Evolutionary conservation across 108 stramenopile genomes (phyloP).

Genomic region (Parietichytrium sp.): DNA sequence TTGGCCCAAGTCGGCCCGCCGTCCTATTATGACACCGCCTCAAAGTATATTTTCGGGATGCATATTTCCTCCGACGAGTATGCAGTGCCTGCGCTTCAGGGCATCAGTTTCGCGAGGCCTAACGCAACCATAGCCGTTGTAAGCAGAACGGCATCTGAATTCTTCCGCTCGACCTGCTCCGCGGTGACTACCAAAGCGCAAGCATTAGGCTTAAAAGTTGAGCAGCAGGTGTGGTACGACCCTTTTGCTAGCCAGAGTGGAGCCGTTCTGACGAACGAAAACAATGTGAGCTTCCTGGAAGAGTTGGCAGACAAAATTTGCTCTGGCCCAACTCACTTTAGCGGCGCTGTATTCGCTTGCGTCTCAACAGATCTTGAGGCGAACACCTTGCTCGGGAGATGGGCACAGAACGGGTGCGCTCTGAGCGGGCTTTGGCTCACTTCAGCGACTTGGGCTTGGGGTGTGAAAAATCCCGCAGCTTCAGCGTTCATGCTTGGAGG

Average conservation of each 20-base stretch:
- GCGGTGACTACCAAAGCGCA: slow-evolving; percentile 45
- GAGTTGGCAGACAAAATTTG: slow-evolving; percentile 53
- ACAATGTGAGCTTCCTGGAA: slow-evolving; percentile 49
- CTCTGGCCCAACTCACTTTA: slow-evolving; percentile 19
- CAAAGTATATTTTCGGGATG: slow-evolving; percentile 65
- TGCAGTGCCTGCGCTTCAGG: slow-evolving; percentile 45
- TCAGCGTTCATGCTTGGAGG: slow-evolving; percentile 58
- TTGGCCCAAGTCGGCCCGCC: slow-evolving; percentile 64
- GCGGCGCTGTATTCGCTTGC: slow-evolving; percentile 48
- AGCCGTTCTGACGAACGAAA: slow-evolving; percentile 46
- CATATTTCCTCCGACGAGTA: slow-evolving; percentile 62
- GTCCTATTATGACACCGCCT: slow-evolving; percentile 50
- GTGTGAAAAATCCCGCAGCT: slow-evolving; percentile 41
- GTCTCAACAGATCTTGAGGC: slow-evolving; percentile 53
- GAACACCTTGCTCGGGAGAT: slow-evolving; percentile 48
- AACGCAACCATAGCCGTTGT: slow-evolving; percentile 48
- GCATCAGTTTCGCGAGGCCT: slow-evolving; percentile 47
- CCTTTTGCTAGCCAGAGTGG: slow-evolving; percentile 48
- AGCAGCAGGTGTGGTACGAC: slow-evolving; percentile 47
- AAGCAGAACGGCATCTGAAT: slow-evolving; percentile 53
- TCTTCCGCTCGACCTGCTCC: slow-evolving; percentile 58
- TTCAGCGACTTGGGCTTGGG: slow-evolving; percentile 58
- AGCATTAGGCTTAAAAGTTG: slow-evolving; percentile 44
- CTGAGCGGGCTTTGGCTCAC: slow-evolving; percentile 55
- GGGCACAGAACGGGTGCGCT: slow-evolving; percentile 50